Evolutionary conservation across 345 rosid genomes (phyloP), one percentile per base, ranked within the genome.

Genomic region (Rhodomyrtus tomentosa): DNA sequence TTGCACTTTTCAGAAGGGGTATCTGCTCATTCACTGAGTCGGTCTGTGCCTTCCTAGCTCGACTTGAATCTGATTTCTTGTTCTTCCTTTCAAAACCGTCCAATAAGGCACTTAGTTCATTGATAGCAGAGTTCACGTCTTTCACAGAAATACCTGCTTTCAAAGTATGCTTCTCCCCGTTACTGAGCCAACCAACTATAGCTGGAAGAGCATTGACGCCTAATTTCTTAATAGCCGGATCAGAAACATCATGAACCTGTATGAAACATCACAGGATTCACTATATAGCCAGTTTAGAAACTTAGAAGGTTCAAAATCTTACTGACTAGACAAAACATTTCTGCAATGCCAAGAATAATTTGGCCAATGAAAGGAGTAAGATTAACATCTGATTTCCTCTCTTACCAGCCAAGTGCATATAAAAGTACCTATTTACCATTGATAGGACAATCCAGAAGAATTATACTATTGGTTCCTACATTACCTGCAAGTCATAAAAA

Each of bases 121-220:
- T 88, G 83, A 96, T 85, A 29, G 96, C 93, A 86, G 96, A 91
- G 55, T 92, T 92, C 88, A 91, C 36, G 87, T 95, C 96, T 89
- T 93, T 97, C 80, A 95, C 98, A 54, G 93, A 90, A 82, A 95
- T 89, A 56, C 98, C 96, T 4, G 92, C 87, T 91, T 87, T 93
- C 55, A 97, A 79, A 18, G 94, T 84, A 68, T 92, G 94, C 80
- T 90, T 92, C 89, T 95, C 98, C 56, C 98, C 99, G 54, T 95
- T 95, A 5, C 97, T 91, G 48, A 93, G 87, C 96, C 96, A 95
- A 56, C 98, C 98, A 82, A 95, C 94, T 84, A 97, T 84, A 84
- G 99, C 96, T 48, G 99, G 99, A 84, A 95, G 90, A 2, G 93
- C 86, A 55, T 94, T 91, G 32, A 95, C 93, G 24, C 98, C 96